Evolutionary conservation across 2,329 filamentous ascomycete genomes (phyloP).

Genomic region (Fusarium veterinarium): DNA sequence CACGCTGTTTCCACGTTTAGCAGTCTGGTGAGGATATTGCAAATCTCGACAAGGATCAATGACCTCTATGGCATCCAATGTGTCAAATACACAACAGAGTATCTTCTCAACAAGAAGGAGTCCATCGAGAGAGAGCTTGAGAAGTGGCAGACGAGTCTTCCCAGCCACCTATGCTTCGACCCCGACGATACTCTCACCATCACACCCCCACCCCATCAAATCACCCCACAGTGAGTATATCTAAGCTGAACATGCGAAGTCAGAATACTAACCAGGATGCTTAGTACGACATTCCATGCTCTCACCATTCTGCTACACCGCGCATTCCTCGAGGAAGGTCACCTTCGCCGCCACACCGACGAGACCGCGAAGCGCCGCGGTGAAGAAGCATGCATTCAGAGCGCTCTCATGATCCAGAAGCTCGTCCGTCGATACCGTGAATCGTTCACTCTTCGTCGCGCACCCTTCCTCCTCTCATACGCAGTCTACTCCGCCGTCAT

Average conservation of each 20-base stretch:
- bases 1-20: conserved; percentile 46
- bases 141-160: conserved; percentile 43
- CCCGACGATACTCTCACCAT: conserved; percentile 42
- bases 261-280: conserved; percentile 8
- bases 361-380: conserved; percentile 41
- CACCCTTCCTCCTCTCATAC: conserved; percentile 56
- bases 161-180: conserved; percentile 44
- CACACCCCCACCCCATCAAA: conserved; percentile 46
- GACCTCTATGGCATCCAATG: conserved; percentile 45
- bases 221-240: conserved; percentile 45
- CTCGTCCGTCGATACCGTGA: conserved; percentile 52
- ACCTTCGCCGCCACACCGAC: conserved; percentile 45
- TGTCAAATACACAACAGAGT: conserved; percentile 43
- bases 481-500: conserved; percentile 53
- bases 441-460: conserved; percentile 53
- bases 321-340: conserved; percentile 54
- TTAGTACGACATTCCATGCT: conserved; percentile 52
- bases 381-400: conserved; percentile 48
- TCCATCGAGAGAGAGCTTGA: conserved; percentile 44
- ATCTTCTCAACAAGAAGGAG: conserved; percentile 43
- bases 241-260: background rate
- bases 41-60: conserved; percentile 46
- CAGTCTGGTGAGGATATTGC: conserved; percentile 44
- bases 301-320: conserved; percentile 58
- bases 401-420: conserved; percentile 51